phyloP scores from a whole-genome alignment of 352 stramenopile genomes.

The Globisporangium apiculatum region DNA sequence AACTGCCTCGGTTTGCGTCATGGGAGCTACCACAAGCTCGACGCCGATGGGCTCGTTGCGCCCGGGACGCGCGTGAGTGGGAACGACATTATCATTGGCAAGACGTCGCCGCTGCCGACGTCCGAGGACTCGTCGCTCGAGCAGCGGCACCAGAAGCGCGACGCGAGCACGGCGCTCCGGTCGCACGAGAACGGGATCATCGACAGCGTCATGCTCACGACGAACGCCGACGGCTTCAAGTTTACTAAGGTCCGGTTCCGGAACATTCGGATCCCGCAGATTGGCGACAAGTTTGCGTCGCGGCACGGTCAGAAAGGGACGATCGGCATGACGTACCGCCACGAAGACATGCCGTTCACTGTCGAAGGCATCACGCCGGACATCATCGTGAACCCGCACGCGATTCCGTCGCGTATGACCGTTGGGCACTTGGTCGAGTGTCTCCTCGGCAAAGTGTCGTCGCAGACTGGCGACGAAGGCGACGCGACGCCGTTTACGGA shows the following conservation, averaged over 20 bases:
- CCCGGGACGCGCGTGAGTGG: conserved; percentile 96
- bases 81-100: conserved; percentile 99
- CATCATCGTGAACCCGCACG: conserved; percentile 99
- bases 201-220: conserved; percentile 99
- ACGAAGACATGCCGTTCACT: conserved; percentile 99
- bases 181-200: conserved; percentile 99
- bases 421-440: conserved; percentile 99
- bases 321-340: conserved; percentile 99
- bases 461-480: conserved; percentile 95
- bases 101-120: conserved; percentile 91
- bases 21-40: conserved; percentile 98
- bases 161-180: conserved; percentile 95
- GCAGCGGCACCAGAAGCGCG: conserved; percentile 93
- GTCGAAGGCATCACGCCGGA: conserved; percentile 98
- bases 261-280: conserved; percentile 98
- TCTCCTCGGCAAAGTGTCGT: conserved; percentile 97
- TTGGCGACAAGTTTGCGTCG: conserved; percentile 98
- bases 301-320: conserved; percentile 91
- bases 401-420: conserved; percentile 99
- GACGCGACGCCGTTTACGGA: conserved; percentile 99
- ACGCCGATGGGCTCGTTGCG: conserved; percentile 96
- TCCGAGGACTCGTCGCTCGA: conserved; percentile 77
- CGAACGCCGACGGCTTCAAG: conserved; percentile 95
- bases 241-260: conserved; percentile 98
- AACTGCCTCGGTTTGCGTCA: conserved; percentile 92